Conservation (phyloP, 257 asterid species). For the Solanum piurae region DNA sequence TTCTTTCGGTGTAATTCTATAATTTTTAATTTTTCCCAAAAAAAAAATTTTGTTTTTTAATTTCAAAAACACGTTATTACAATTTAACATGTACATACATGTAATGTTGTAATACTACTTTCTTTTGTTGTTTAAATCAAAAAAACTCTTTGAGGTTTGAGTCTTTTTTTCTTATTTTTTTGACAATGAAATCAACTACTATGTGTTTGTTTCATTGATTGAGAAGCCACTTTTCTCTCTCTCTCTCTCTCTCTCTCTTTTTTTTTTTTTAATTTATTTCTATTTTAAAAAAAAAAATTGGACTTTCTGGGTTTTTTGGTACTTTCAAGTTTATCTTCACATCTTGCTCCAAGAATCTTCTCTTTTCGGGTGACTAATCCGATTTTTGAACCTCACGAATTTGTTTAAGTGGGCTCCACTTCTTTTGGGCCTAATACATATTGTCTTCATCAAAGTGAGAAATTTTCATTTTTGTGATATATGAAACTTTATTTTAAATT, state of each 20-base stretch:
- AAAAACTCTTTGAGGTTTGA: neutral
- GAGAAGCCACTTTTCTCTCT: neutral
- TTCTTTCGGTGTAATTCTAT: neutral
- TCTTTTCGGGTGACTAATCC: constrained; percentile 11
- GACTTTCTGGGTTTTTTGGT: constrained; percentile 23
- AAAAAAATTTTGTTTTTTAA: neutral
- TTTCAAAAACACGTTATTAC: neutral
- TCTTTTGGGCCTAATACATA: neutral
- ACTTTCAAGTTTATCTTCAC: constrained; percentile 2
- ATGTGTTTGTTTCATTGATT: constrained; percentile 6
- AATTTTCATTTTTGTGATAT: neutral
- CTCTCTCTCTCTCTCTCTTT: neutral
- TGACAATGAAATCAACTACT: constrained; percentile 5
- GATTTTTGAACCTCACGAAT: constrained; percentile 8
- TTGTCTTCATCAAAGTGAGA: neutral
- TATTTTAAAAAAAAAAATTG: neutral
- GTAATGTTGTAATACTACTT: neutral
- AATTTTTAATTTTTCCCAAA: neutral
- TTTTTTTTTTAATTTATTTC: neutral
- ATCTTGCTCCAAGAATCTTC: constrained; percentile 7
- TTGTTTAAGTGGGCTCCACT: constrained; percentile 18
- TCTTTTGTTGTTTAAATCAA: neutral
- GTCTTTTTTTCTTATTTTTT: neutral
- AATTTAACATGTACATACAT: neutral
- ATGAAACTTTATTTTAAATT: no score